A percentile compares a stretch with the other conserved stretches of the same genome.
phyloP scores from a whole-genome alignment of 2,329 filamentous ascomycete species.

The Ophiostoma quercus region DNA sequence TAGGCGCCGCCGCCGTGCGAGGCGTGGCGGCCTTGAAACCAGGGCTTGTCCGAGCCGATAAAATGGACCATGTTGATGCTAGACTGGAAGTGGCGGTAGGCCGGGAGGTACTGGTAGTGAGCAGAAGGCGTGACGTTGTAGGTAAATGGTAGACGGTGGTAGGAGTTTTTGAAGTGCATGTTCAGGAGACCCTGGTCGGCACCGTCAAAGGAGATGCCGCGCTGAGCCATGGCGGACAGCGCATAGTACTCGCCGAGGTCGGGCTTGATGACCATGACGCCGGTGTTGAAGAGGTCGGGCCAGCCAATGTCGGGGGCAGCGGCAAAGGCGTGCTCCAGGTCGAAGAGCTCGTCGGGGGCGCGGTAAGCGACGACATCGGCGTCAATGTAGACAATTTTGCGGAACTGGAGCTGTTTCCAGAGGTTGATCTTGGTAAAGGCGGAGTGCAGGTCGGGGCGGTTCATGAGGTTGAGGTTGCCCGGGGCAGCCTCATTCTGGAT shows the following conservation, averaged over 20 bases:
- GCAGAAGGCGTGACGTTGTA: slow-evolving; percentile 97
- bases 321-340: slow-evolving; percentile 53
- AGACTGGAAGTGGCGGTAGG: slow-evolving; percentile 87
- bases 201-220: slow-evolving; percentile 90
- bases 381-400: slow-evolving; percentile 90
- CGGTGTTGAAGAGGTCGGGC: slow-evolving; percentile 98
- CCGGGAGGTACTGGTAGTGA: slow-evolving; percentile 95
- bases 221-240: slow-evolving; percentile 73
- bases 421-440: slow-evolving; percentile 95
- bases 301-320: slow-evolving; percentile 93
- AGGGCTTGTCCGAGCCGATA: slow-evolving; percentile 87
- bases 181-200: slow-evolving; percentile 95
- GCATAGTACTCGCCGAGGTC: slow-evolving; percentile 84
- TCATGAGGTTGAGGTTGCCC: slow-evolving; percentile 85
- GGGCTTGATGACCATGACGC: slow-evolving; percentile 85
- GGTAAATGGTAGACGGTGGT: slow-evolving; percentile 83
- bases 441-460: slow-evolving; percentile 80
- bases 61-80: slow-evolving; percentile 90
- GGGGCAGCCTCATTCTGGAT: slow-evolving; percentile 67
- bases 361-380: slow-evolving; percentile 87
- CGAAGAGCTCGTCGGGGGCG: slow-evolving; percentile 89
- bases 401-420: slow-evolving; percentile 86
- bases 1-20: slow-evolving; percentile 59
- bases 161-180: slow-evolving; percentile 80
- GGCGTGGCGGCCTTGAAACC: slow-evolving; percentile 60